Conservation (phyloP, 2,329 filamentous ascomycete species). For the Penicillium concentricum region DNA sequence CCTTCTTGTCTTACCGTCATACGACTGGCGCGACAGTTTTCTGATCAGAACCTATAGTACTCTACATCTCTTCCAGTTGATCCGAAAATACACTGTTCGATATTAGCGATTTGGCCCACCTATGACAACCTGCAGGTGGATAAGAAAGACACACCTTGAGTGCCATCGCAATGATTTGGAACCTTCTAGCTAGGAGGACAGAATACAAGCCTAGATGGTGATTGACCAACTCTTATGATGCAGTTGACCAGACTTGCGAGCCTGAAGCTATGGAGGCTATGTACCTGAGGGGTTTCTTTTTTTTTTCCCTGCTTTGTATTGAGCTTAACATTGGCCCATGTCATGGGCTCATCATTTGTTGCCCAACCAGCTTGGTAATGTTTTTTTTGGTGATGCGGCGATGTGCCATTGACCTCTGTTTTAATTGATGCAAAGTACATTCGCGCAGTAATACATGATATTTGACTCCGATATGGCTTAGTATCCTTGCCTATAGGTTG, state of each 20-base stretch:
- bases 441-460: not conserved
- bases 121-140: not conserved
- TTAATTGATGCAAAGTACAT: not conserved
- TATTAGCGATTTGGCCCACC: not conserved
- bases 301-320: not conserved
- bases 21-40: not conserved
- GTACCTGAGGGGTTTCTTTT: not conserved
- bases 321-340: not conserved
- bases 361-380: not conserved
- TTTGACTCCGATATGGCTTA: not conserved
- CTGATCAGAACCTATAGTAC: constrained; percentile 20
- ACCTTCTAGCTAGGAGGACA: not conserved
- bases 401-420: not conserved
- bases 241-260: not conserved
- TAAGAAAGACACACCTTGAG: not conserved
- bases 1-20: not conserved
- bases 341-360: not conserved
- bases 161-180: not conserved
- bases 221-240: not conserved
- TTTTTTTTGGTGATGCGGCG: not conserved
- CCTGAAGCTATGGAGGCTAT: not conserved
- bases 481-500: not conserved
- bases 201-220: not conserved
- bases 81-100: not conserved
- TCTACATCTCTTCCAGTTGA: constrained; percentile 43